Evolutionary conservation across 148 eudicot species (phyloP).

Genomic region (Drosera capensis): DNA sequence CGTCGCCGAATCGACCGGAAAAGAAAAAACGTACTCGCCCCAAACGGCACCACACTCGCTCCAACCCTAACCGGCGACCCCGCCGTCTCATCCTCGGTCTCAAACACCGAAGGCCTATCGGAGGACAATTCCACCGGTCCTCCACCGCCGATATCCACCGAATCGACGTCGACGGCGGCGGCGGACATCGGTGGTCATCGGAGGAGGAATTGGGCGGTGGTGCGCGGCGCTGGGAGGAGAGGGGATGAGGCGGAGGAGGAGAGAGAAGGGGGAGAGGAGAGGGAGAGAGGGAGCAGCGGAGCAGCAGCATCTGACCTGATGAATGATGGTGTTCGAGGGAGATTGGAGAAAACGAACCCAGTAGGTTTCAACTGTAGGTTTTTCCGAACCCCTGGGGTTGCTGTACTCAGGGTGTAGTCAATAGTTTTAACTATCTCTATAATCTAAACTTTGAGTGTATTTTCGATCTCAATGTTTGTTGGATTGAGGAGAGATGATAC

Average conservation of each 20-base stretch:
- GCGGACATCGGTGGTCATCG: constrained; percentile 14
- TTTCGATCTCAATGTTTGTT: too few relatives aligned
- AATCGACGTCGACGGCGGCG: constrained; percentile 21
- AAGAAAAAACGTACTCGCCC: constrained; percentile 73
- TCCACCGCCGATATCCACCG: too few relatives aligned
- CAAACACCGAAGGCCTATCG: constrained; percentile 43
- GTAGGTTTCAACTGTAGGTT: too few relatives aligned
- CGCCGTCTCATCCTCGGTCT: constrained; percentile 58
- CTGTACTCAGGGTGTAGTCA: too few relatives aligned
- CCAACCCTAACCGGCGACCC: constrained; percentile 54
- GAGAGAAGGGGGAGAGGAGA: constrained; percentile 9
- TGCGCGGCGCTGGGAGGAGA: constrained; percentile 1
- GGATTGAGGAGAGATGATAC: too few relatives aligned
- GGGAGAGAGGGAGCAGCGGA: constrained; percentile 14
- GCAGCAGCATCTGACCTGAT: too few relatives aligned
- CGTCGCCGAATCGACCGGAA: constrained; percentile 84
- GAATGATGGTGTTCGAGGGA: too few relatives aligned
- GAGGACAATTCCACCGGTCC: too few relatives aligned
- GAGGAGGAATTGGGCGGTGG: constrained; percentile 1
- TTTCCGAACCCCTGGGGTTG: too few relatives aligned
- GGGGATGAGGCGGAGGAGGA: constrained; percentile 10
- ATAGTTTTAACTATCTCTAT: too few relatives aligned
- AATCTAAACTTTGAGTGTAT: too few relatives aligned
- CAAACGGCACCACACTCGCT: constrained; percentile 84
- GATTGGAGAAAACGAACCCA: too few relatives aligned